phyloP scores from a whole-genome alignment of 805 yeast species.

The Teunomyces cretensis region DNA sequence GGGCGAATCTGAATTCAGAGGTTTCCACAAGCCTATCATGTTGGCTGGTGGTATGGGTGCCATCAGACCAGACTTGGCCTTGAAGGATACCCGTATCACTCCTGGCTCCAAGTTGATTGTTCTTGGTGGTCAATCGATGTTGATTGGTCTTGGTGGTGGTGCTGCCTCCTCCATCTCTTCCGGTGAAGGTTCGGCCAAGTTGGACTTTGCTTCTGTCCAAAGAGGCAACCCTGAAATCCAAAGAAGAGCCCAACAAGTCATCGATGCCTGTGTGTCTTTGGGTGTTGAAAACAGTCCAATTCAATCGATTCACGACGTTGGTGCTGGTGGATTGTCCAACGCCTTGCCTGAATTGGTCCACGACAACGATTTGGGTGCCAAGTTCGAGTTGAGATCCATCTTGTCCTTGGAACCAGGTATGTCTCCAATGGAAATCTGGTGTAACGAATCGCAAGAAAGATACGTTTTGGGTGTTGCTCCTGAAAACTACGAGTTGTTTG shows the following conservation, averaged over 20 bases:
- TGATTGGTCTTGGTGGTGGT: slow-evolving; percentile 99
- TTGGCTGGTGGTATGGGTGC: slow-evolving; percentile 99
- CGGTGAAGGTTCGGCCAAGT: slow-evolving; percentile 92
- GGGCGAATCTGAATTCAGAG: slow-evolving; percentile 76
- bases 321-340: slow-evolving; percentile 98
- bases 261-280: slow-evolving; percentile 86
- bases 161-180: slow-evolving; percentile 98
- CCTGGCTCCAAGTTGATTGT: slow-evolving; percentile 92
- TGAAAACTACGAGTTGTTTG: slow-evolving; percentile 68
- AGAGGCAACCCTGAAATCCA: slow-evolving; percentile 99
- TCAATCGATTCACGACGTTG: slow-evolving; percentile 96
- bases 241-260: slow-evolving; percentile 98
- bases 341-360: slow-evolving; percentile 97
- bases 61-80: slow-evolving; percentile 87
- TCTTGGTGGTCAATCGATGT: slow-evolving; percentile 96
- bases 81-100: slow-evolving; percentile 83
- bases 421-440: slow-evolving; percentile 99
- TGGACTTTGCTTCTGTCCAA: slow-evolving; percentile 98
- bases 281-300: slow-evolving; percentile 71
- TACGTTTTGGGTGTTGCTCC: slow-evolving; percentile 91
- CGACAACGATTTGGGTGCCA: slow-evolving; percentile 94
- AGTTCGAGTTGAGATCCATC: slow-evolving; percentile 85
- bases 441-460: slow-evolving; percentile 98
- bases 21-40: slow-evolving; percentile 99
- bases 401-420: slow-evolving; percentile 92